Conservation (phyloP, 2,329 filamentous ascomycete genomes). For the Microsporum ferrugineum region DNA sequence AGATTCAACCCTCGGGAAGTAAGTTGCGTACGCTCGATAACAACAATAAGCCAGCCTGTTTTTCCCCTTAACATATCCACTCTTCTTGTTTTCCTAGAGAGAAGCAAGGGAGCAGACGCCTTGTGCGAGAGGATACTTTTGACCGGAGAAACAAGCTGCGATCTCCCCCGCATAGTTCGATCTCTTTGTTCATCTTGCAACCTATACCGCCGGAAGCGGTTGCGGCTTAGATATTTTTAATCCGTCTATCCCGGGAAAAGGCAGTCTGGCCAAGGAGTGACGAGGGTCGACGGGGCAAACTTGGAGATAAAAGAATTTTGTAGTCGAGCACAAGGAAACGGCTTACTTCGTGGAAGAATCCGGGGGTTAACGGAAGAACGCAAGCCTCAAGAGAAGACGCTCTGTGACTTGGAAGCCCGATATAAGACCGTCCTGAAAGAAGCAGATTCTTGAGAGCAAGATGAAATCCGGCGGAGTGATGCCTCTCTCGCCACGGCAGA, state of each 20-base stretch:
- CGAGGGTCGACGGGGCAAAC: not conserved
- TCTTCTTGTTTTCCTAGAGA: not conserved
- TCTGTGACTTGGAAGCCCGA: not conserved
- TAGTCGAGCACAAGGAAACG: not conserved
- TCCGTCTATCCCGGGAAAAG: not conserved
- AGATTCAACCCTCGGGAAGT: not conserved
- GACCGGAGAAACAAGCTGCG: not conserved
- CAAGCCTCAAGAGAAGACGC: not conserved
- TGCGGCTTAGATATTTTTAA: not conserved
- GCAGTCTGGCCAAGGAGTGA: not conserved
- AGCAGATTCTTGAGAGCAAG: not conserved
- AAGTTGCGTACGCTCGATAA: not conserved
- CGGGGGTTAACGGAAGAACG: no score
- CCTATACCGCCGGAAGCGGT: not conserved
- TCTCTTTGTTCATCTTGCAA: not conserved
- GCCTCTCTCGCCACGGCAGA: constrained; percentile 25
- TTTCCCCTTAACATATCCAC: not conserved
- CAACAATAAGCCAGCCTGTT: not conserved
- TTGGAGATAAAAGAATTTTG: not conserved
- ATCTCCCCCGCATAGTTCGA: not conserved
- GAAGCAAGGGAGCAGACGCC: not conserved
- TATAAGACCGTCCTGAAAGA: not conserved
- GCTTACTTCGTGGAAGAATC: not conserved
- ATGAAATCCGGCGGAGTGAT: constrained; percentile 16
- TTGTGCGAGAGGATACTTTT: not conserved